These are phyloP conservation scores for rapeseed (Brassica napus) DNA, from an alignment of 345 rosid genomes.

Conservation along the genomic window DNA sequence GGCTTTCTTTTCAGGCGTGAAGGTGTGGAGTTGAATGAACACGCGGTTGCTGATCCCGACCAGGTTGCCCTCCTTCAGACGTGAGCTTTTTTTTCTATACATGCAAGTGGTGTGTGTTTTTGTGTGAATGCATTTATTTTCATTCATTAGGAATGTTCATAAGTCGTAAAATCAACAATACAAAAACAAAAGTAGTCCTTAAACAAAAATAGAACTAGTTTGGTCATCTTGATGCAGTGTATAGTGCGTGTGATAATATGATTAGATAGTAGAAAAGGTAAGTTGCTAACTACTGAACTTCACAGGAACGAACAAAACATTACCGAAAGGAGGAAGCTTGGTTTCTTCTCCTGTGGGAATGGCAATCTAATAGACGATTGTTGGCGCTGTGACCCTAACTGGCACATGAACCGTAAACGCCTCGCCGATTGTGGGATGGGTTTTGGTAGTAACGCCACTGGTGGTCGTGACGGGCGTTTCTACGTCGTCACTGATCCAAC, in stretches of 20 bases:
- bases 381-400: constrained; percentile 51
- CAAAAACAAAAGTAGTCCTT: background rate
- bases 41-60: constrained; percentile 24
- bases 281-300: background rate
- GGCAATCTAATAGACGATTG: constrained; percentile 48
- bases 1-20: constrained; percentile 5
- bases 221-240: background rate
- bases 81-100: background rate
- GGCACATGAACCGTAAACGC: constrained; percentile 52
- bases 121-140: background rate
- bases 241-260: background rate
- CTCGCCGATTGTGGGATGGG: constrained; percentile 47
- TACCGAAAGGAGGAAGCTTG: constrained; percentile 20
- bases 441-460: constrained; percentile 46
- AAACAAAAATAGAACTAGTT: background rate
- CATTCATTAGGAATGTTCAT: background rate
- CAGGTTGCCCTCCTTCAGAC: background rate
- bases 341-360: constrained; percentile 30
- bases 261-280: background rate
- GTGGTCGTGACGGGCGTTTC: constrained; percentile 25
- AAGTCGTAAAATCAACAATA: too few species aligned
- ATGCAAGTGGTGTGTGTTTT: background rate
- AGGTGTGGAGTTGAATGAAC: constrained; percentile 18
- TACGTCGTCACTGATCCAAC: constrained; percentile 46
- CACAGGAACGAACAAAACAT: constrained; percentile 29